Evolutionary conservation across 768 basidiomycete genomes (phyloP), one percentile per base, ranked within the genome.

Genomic region (Lactarius tabidus): DNA sequence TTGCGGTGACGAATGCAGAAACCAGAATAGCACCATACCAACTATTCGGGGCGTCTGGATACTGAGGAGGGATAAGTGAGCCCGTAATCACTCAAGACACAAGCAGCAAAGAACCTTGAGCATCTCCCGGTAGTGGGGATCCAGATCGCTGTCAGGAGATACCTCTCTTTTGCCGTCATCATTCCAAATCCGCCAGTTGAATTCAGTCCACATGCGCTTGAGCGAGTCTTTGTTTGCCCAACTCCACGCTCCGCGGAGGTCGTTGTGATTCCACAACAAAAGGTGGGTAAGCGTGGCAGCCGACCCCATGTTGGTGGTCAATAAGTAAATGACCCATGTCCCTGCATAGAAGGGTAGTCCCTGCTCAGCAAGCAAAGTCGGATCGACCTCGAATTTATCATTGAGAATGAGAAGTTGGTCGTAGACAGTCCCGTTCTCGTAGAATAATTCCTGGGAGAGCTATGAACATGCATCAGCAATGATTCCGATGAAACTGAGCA

Each of bases 101-200:
- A 26, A 23, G 14, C 41, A 45, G 52, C 6, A 60, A 71, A 60
- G 33, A 4, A 78, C 81, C 77, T 82, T 82, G 20, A 82, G 74
- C 81, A 82, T 82, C 67, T 82, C 77, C n/a, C 73, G 73, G 67
- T 82, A 82, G 69, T 82, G 81, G 8, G 81, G 81, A 60, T 82
- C 81, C 7, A 81, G 71, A 29, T 79, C 77, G 31, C 70, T 71
- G 28, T 77, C 73, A 2, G 72, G 59, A 6, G 72, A 65, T 1
- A 57, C 62, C 14, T 72, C 57, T 55, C 60, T 38, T n/a, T 76
- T 81, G 2, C 79, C 79, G 62, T 77, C 73, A 52, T 77, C 76
- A 60, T 71, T 66, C 81, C 80, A 81, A 70, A 81, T 77, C 62
- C 67, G 76, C 75, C 75, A 79, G 62, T 80, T 67, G 62, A 80